phyloP scores from a whole-genome alignment of 1,139 yeast species.

The Sugiyamaella paludigena region DNA sequence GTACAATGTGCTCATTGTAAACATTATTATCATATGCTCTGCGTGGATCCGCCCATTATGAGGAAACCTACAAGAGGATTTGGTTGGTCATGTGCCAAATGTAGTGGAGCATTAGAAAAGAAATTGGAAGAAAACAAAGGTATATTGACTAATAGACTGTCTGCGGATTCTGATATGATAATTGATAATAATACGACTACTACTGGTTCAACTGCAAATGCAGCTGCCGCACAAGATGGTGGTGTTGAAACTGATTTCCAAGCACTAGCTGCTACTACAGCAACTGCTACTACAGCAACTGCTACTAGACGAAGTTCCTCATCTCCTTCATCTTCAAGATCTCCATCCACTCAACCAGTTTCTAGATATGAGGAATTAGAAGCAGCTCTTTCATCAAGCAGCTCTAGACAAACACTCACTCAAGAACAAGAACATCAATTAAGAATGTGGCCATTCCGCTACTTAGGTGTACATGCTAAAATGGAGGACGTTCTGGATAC shows the following conservation, averaged over 20 bases:
- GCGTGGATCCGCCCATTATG: constrained; percentile 80
- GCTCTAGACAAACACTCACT: constrained; percentile 32
- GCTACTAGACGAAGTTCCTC: neutral
- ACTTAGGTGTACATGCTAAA: constrained; percentile 72
- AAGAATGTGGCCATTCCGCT: constrained; percentile 68
- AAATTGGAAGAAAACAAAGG: constrained; percentile 30
- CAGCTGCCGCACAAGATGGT: constrained; percentile 1
- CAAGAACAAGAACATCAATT: constrained; percentile 34
- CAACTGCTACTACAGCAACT: neutral
- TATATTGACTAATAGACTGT: constrained; percentile 14
- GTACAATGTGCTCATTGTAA: constrained; percentile 81
- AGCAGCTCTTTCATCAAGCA: constrained; percentile 39
- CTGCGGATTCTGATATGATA: constrained; percentile 5
- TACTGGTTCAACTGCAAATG: neutral
- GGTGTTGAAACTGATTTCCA: too few relatives aligned
- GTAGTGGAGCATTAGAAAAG: constrained; percentile 44
- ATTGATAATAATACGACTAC: neutral
- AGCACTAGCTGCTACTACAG: too few relatives aligned
- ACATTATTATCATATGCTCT: constrained; percentile 70
- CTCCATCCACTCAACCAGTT: constrained; percentile 27
- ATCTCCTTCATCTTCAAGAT: constrained; percentile 4
- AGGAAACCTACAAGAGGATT: constrained; percentile 85
- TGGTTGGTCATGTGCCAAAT: constrained; percentile 88
- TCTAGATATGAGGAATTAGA: constrained; percentile 63
- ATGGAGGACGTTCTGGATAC: constrained; percentile 76